Conservation (phyloP, 192 early-diverging fungal genomes). For the Dissophora ornata region DNA sequence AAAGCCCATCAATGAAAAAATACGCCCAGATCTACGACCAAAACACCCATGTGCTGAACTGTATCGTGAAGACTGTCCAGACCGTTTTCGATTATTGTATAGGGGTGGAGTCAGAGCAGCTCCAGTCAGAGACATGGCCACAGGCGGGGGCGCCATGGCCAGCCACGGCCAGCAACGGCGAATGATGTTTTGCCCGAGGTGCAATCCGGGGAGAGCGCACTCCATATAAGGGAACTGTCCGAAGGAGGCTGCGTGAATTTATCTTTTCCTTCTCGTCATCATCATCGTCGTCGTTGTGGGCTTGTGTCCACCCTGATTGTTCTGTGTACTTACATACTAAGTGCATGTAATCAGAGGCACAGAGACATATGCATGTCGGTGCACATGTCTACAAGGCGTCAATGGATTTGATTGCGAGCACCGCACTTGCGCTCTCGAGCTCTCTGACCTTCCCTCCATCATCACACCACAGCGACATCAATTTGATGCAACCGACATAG, state of each 20-base stretch:
- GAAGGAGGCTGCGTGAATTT: slow-evolving; percentile 12
- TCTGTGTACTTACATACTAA: no score
- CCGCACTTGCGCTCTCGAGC: background rate
- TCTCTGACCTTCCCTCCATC: background rate
- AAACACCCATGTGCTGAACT: no score
- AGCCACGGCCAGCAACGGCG: background rate
- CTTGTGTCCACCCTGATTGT: no score
- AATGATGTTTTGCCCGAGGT: background rate
- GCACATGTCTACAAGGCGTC: slow-evolving; percentile 36
- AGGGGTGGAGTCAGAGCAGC: no score
- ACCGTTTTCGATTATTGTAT: no score
- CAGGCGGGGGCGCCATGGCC: slow-evolving; percentile 7
- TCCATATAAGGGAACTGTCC: slow-evolving; percentile 36
- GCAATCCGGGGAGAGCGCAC: background rate
- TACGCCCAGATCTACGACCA: background rate
- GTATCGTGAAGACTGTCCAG: no score
- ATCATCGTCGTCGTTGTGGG: no score
- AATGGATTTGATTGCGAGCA: slow-evolving; percentile 11
- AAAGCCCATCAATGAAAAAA: background rate
- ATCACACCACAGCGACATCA: no score
- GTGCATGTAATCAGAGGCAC: no score
- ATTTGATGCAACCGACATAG: no score
- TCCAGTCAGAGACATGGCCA: no score
- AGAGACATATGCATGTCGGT: slow-evolving; percentile 27
- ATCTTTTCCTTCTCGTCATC: slow-evolving; percentile 11